Base-by-base conservation (phyloP, 495 filamentous ascomycete genomes). In the Tuber magnatum region DNA sequence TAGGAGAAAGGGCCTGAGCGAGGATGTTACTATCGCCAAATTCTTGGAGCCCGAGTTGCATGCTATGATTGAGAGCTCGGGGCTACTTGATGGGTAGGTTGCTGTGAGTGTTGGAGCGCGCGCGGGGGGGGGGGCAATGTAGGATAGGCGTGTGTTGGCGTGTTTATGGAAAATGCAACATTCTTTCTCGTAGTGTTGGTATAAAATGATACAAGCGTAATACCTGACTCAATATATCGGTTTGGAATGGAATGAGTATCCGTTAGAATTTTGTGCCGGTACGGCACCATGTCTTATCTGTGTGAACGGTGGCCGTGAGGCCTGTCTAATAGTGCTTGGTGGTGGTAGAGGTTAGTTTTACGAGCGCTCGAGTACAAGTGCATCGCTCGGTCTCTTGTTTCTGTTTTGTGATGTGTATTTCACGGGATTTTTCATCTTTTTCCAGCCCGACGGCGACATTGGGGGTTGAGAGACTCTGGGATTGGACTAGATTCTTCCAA, bases 1-100 rank as follows among this genome's bases (percentile, higher is more conserved):
- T 76, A 85, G 94, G 80, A 87, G 95, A 72, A 99, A 99, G 86
- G 95, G 95, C 7, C 84, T 99, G 78, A 94, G 92, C 74, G 95
- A 98, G 86, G 96, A 98, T 84, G 93, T 99, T 39, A 92, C 91
- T 9, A 93, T 99, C 51, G 92, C 92, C 76, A 97, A 97, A 83
- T 99, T 97, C 84, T 86, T 99, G 83, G 95, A 99, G 86, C 91
- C 92, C 7, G 95, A 98, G 83, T 88, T 98, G 51, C 94, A 94
- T 86, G 91, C 90, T 82, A 91, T 90, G 73, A 86, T 99, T 79
- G 92, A 91, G 84, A 95, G 96, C 84, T 93, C 91, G 75, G 95
- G 96, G 6, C 88, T 97, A 73, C 83, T 99, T 78, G 95, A 93
- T 83, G 90, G 89, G 75, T 90, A 77, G 73, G 56, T n/a, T 69